phyloP scores from a whole-genome alignment of 352 stramenopile genomes.

The Globisporangium okanoganense region DNA sequence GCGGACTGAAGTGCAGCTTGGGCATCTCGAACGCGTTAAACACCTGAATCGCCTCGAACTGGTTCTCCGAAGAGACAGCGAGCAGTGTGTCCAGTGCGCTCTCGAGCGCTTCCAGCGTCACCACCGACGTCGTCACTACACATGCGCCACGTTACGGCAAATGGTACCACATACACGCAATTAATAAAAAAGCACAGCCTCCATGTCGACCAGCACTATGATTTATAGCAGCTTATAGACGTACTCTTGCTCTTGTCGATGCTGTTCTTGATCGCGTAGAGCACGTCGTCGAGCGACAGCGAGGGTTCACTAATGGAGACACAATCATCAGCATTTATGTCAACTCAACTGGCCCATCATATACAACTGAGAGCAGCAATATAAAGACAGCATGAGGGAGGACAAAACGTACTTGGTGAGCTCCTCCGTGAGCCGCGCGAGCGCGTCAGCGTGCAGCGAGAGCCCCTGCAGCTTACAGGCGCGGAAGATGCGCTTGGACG shows the following conservation, averaged over 20 bases:
- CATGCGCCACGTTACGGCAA: background rate
- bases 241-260: constrained; percentile 86
- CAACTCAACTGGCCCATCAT: background rate
- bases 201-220: background rate
- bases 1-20: constrained; percentile 49
- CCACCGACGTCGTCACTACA: constrained; percentile 76
- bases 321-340: too few relatives aligned
- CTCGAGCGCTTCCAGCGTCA: constrained; percentile 78
- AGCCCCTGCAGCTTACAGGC: constrained; percentile 84
- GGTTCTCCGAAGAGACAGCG: constrained; percentile 72
- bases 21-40: constrained; percentile 80
- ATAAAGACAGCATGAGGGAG: background rate
- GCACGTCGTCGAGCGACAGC: constrained; percentile 74
- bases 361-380: background rate
- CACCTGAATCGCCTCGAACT: constrained; percentile 80
- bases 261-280: constrained; percentile 88
- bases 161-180: background rate
- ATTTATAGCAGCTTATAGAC: constrained; percentile 10
- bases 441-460: constrained; percentile 68
- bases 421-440: constrained; percentile 60
- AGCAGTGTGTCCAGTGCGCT: constrained; percentile 80
- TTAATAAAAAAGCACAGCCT: background rate
- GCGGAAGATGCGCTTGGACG: constrained; percentile 77
- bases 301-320: constrained; percentile 73
- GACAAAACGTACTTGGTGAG: constrained; percentile 45